Evolutionary conservation across 2,329 filamentous ascomycete species (phyloP).

Genomic region (Fusarium chlamydosporum): DNA sequence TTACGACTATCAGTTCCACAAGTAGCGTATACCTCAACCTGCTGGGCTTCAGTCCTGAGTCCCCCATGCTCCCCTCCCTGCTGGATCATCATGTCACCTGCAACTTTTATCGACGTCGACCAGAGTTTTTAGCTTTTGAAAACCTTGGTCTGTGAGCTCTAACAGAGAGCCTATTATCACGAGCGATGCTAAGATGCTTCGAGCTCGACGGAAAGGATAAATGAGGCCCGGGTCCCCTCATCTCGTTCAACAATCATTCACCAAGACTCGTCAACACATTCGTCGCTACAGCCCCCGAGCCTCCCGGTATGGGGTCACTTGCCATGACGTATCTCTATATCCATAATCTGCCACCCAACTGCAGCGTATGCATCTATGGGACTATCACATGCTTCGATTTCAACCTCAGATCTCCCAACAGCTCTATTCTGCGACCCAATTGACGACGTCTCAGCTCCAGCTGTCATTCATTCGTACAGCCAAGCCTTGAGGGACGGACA

Average conservation of each 20-base stretch:
- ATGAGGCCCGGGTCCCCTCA: conserved; percentile 18
- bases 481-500: conserved; percentile 29
- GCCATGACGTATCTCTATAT: conserved; percentile 43
- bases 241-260: conserved; percentile 14
- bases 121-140: conserved; percentile 29
- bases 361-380: conserved; percentile 45
- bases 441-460: conserved; percentile 39
- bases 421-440: conserved; percentile 30
- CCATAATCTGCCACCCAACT: conserved; percentile 31
- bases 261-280: conserved; percentile 33
- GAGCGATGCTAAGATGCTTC: not conserved
- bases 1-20: conserved; percentile 12
- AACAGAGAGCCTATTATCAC: conserved; percentile 9
- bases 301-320: conserved; percentile 37
- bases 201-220: conserved; percentile 20
- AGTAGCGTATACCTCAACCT: conserved; percentile 34
- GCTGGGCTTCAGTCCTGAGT: conserved; percentile 21
- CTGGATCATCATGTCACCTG: conserved; percentile 45
- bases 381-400: conserved; percentile 50
- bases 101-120: conserved; percentile 47
- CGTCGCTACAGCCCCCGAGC: conserved; percentile 30
- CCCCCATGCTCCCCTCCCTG: conserved; percentile 39
- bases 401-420: conserved; percentile 30
- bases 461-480: conserved; percentile 15
- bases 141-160: conserved; percentile 17